Conservation (phyloP, 805 yeast species). For the Starmerella scarabaei region DNA sequence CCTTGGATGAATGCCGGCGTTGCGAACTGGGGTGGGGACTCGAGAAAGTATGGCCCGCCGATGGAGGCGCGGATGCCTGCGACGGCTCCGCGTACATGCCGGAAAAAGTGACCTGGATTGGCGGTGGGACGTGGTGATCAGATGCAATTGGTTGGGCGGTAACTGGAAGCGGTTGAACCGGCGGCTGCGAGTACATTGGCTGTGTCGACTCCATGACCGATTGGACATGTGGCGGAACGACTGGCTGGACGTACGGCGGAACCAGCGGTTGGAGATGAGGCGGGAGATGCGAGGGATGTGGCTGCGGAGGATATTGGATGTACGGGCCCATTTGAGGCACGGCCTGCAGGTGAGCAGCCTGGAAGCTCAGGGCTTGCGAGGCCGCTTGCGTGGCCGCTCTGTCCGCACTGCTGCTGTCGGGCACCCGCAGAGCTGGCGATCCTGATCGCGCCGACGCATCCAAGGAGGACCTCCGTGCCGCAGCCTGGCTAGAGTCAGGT, state of each 20-base stretch:
- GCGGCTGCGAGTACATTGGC: not conserved
- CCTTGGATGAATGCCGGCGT: no score
- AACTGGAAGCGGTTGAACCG: not conserved
- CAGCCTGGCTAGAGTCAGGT: no score
- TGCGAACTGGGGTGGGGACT: no score
- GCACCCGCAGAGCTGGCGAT: no score
- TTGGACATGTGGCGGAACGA: no score
- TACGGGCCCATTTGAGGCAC: no score
- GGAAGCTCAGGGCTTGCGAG: not conserved
- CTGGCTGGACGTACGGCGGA: no score
- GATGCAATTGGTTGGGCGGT: not conserved
- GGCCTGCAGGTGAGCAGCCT: not conserved
- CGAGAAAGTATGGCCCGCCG: no score
- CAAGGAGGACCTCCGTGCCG: conserved; percentile 38
- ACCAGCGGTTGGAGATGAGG: not conserved
- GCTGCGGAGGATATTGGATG: not conserved
- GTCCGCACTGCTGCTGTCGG: no score
- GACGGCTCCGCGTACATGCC: conserved; percentile 16
- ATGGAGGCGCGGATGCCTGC: no score
- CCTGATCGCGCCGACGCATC: conserved; percentile 3
- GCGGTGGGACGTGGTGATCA: conserved; percentile 7
- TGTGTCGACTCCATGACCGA: not conserved
- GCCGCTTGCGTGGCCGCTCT: not conserved
- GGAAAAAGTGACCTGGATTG: conserved; percentile 16
- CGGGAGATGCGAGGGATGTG: not conserved